Percentiles rank a stretch among this genome's conserved stretches.
phyloP scores from a whole-genome alignment of 768 basidiomycete genomes.

The Aureoboletus auriporus region DNA sequence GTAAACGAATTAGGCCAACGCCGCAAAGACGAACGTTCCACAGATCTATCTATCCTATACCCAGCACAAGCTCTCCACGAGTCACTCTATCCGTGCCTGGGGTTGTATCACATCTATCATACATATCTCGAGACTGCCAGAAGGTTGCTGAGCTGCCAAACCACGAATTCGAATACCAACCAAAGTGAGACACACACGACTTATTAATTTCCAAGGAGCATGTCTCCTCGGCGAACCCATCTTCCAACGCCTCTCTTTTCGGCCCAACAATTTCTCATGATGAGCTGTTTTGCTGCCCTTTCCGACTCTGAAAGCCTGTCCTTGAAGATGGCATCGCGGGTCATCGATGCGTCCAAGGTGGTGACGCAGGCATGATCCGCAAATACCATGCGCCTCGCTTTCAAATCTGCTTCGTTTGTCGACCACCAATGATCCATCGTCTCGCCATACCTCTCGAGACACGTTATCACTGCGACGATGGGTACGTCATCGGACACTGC shows the following conservation, averaged over 20 bases:
- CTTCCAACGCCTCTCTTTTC: constrained; percentile 21
- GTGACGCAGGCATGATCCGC: constrained; percentile 39
- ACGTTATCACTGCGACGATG: constrained; percentile 29
- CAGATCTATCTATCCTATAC: constrained; percentile 15
- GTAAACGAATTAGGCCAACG: constrained; percentile 10
- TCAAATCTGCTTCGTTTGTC: constrained; percentile 32
- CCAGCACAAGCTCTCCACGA: constrained; percentile 2
- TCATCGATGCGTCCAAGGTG: constrained; percentile 20
- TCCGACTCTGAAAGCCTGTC: constrained; percentile 22
- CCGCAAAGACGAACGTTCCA: constrained; percentile 10
- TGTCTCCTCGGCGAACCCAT: constrained; percentile 23
- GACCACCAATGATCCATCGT: constrained; percentile 40
- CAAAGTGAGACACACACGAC: constrained; percentile 17
- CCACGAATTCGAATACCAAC: neutral
- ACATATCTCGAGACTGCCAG: neutral
- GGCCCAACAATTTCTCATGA: constrained; percentile 26
- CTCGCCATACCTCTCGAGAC: constrained; percentile 27
- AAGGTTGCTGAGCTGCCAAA: constrained; percentile 3
- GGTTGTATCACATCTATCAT: neutral
- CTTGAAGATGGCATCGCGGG: constrained; percentile 17
- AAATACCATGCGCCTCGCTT: constrained; percentile 32
- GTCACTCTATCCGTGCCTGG: neutral
- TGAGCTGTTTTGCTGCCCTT: constrained; percentile 19
- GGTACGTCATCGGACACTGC: constrained; percentile 30
- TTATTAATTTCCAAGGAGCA: constrained; percentile 26